Evolutionary conservation across 176 grass and related monocot genomes (phyloP).

Genomic region (Musa itinerans): DNA sequence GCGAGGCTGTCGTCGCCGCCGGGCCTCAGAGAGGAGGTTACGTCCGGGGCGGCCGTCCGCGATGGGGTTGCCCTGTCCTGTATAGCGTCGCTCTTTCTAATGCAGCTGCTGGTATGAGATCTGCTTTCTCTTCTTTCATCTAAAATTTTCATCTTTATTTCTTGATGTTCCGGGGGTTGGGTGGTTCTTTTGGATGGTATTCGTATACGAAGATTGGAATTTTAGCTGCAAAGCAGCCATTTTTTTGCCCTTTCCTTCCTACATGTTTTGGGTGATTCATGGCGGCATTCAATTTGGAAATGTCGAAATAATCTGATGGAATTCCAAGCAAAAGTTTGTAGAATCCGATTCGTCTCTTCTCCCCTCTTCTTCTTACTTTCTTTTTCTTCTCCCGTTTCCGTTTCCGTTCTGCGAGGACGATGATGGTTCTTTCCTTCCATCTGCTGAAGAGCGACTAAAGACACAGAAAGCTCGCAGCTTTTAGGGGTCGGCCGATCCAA

Average conservation of each 20-base stretch:
- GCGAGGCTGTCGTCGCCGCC: conserved; percentile 53
- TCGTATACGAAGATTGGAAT: conserved; percentile 40
- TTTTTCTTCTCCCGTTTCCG: background rate
- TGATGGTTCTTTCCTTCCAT: background rate
- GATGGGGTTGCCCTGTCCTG: conserved; percentile 21
- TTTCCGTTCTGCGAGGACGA: too few relatives aligned
- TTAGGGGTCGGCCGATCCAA: background rate
- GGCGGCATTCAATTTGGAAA: conserved; percentile 4
- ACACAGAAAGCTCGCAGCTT: background rate
- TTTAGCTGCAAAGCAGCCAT: conserved; percentile 52
- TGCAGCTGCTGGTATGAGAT: conserved; percentile 64
- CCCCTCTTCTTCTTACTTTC: background rate
- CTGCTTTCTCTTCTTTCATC: conserved; percentile 12
- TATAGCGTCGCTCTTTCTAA: conserved; percentile 46
- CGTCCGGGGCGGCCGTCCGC: conserved; percentile 27
- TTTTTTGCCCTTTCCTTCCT: conserved; percentile 21
- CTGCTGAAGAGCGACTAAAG: background rate
- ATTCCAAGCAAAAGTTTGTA: background rate
- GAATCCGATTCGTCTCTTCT: background rate
- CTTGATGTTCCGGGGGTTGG: background rate
- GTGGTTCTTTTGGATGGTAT: conserved; percentile 14
- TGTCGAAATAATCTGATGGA: conserved; percentile 12
- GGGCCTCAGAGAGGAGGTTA: conserved; percentile 9
- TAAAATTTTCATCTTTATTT: conserved; percentile 33
- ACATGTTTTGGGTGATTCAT: conserved; percentile 11